A percentile compares a stretch with the other conserved stretches of the same genome.
Evolutionary conservation across 2,329 filamentous ascomycete genomes (phyloP).

Genomic region (Aspergillus viridinutans): DNA sequence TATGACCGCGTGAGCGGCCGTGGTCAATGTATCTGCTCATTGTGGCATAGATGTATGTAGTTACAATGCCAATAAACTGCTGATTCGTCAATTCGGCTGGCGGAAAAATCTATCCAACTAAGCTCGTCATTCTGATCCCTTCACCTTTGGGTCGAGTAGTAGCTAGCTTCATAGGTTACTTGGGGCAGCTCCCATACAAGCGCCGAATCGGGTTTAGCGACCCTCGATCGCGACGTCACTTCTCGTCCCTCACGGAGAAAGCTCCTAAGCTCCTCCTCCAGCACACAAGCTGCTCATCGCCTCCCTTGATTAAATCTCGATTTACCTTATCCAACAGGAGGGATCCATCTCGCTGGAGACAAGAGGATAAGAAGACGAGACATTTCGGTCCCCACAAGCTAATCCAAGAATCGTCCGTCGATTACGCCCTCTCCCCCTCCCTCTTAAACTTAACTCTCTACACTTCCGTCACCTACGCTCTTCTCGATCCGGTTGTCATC

Average conservation of each 20-base stretch:
- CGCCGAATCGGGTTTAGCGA: neutral
- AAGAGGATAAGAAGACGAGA: neutral
- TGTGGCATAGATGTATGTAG: neutral
- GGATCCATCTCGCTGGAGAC: neutral
- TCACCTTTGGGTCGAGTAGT: neutral
- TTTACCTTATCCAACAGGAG: neutral
- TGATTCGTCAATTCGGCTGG: neutral
- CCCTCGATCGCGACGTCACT: neutral
- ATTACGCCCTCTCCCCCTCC: neutral
- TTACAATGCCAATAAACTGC: neutral
- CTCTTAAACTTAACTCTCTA: neutral
- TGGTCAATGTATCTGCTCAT: neutral
- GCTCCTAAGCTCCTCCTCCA: neutral
- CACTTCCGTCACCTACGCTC: constrained; percentile 5
- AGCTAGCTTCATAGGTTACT: neutral
- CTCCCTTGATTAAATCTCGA: neutral
- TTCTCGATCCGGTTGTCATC: constrained; percentile 17
- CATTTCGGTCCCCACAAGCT: neutral
- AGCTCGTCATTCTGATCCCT: neutral
- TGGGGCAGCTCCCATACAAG: neutral
- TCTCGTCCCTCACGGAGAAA: neutral
- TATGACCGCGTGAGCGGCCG: neutral
- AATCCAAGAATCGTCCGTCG: neutral
- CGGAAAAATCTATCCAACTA: neutral
- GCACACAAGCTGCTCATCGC: neutral